Percentiles rank a stretch among this genome's conserved stretches.
These are phyloP conservation scores for Anthoceros angustus DNA, from an alignment of 225 moss, liverwort and hornwort species.

Conservation along the genomic window DNA sequence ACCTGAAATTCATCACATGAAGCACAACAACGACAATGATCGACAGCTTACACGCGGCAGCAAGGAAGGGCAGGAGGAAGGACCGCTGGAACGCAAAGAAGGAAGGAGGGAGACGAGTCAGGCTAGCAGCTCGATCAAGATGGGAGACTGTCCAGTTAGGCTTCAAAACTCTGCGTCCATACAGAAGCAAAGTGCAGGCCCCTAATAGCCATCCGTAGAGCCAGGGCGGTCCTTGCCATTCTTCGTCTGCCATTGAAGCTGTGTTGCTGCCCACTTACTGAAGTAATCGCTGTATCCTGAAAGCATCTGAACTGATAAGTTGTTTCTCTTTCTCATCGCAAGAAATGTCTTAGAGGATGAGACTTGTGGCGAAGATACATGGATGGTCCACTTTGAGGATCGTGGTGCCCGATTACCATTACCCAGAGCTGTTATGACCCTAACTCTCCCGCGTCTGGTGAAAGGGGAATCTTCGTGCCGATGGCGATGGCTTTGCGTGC, in stretches of 20 bases:
- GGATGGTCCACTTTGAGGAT: neutral
- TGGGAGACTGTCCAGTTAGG: conserved; percentile 13
- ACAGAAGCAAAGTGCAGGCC: conserved; percentile 34
- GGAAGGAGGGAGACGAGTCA: conserved; percentile 24
- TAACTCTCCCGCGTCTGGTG: no score
- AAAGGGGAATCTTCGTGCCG: no score
- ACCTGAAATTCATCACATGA: neutral
- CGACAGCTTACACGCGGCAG: conserved; percentile 26
- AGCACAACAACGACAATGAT: neutral
- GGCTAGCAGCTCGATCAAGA: conserved; percentile 20
- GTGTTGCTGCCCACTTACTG: neutral
- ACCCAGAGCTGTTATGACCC: no score
- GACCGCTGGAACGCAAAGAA: conserved; percentile 39
- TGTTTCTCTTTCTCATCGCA: neutral
- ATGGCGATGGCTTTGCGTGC: no score
- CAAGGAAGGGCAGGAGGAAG: conserved; percentile 45
- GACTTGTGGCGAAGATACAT: neutral
- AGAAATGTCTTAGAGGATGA: neutral
- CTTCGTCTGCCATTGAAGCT: conserved; percentile 9
- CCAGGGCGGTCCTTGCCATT: conserved; percentile 33
- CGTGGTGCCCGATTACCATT: no score
- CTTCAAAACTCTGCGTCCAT: conserved; percentile 15
- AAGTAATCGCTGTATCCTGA: neutral
- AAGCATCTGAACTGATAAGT: neutral
- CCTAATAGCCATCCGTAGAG: conserved; percentile 36